Evolutionary conservation across 371 early-diverging fungal genomes (phyloP).

Genomic region (Saksenaea vasiformis): DNA sequence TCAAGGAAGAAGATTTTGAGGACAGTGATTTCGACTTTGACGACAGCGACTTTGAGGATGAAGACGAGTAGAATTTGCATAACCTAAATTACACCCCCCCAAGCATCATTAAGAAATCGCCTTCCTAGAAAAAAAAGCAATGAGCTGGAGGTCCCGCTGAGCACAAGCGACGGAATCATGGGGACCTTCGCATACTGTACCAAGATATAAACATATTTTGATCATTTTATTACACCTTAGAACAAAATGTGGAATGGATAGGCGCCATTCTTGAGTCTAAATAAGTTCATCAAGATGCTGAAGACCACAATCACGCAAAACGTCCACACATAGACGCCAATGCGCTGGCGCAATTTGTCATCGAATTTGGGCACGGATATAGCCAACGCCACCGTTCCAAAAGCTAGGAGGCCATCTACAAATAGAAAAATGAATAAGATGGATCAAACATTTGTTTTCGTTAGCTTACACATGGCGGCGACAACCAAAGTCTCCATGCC

Average conservation of each 20-base stretch:
- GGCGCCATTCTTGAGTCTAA: slow-evolving; percentile 71
- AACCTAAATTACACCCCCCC: neutral
- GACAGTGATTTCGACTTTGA: slow-evolving; percentile 50
- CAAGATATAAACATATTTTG: neutral
- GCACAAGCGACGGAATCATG: too few species aligned
- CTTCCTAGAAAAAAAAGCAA: too few species aligned
- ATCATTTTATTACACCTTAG: slow-evolving; percentile 20
- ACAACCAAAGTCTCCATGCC: slow-evolving; percentile 80
- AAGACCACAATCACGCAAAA: slow-evolving; percentile 59
- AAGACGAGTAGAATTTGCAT: slow-evolving; percentile 19
- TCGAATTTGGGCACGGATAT: slow-evolving; percentile 40
- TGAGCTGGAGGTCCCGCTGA: too few species aligned
- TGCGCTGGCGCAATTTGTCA: slow-evolving; percentile 51
- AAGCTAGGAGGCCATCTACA: slow-evolving; percentile 58
- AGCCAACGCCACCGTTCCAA: slow-evolving; percentile 52
- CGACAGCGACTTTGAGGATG: slow-evolving; percentile 43
- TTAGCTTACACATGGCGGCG: slow-evolving; percentile 70
- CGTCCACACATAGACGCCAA: slow-evolving; percentile 57
- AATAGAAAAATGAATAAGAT: neutral
- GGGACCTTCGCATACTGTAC: too few species aligned
- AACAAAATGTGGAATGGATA: slow-evolving; percentile 79
- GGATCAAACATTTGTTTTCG: neutral
- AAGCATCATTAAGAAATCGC: too few species aligned
- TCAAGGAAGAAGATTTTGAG: slow-evolving; percentile 37
- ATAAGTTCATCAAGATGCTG: slow-evolving; percentile 64